Conservation (phyloP, 768 basidiomycete species). For the Podaxis sp. region DNA sequence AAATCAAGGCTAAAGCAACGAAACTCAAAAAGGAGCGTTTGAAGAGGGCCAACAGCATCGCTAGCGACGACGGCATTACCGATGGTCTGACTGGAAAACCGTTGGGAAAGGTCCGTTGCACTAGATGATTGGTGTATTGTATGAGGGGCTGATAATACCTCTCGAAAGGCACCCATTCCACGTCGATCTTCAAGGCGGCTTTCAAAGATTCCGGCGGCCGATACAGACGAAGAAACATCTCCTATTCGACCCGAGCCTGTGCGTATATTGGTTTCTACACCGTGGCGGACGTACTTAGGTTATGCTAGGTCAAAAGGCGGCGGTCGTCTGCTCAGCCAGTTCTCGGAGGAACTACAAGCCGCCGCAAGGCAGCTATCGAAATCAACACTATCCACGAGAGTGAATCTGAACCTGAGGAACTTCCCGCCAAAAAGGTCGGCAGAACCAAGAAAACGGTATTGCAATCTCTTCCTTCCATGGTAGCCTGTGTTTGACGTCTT, state of each 20-base stretch:
- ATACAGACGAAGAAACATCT: conserved; percentile 32
- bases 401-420: conserved; percentile 69
- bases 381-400: conserved; percentile 67
- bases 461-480: neutral
- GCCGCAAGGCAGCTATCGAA: conserved; percentile 36
- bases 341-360: conserved; percentile 49
- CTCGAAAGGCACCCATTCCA: conserved; percentile 25
- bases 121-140: neutral
- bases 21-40: conserved; percentile 65
- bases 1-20: conserved; percentile 60
- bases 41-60: conserved; percentile 64
- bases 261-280: conserved; percentile 24
- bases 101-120: conserved; percentile 46
- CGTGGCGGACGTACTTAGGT: neutral
- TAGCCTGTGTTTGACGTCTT: conserved; percentile 6
- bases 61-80: conserved; percentile 81
- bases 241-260: conserved; percentile 57
- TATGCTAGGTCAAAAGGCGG: conserved; percentile 57
- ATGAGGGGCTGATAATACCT: neutral
- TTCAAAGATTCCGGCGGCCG: conserved; percentile 52
- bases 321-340: conserved; percentile 78
- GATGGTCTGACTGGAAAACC: conserved; percentile 82
- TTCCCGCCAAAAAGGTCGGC: conserved; percentile 59
- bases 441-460: conserved; percentile 60
- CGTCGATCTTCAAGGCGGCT: conserved; percentile 66